phyloP scores from a whole-genome alignment of 345 rosid genomes.

The Aurinia saxatilis region DNA sequence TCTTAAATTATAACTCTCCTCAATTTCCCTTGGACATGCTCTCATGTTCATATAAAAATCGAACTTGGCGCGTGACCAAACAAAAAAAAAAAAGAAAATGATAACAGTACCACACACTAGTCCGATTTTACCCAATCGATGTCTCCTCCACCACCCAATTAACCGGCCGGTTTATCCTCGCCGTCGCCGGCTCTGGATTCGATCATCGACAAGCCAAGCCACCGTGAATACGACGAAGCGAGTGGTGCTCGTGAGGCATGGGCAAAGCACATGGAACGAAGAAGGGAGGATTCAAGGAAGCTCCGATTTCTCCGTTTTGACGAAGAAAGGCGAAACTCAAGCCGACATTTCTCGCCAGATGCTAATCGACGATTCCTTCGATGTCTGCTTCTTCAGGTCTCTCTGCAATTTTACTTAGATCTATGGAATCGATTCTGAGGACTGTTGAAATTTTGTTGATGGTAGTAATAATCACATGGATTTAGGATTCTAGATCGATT shows the following conservation, averaged over 20 bases:
- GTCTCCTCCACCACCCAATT: constrained; percentile 19
- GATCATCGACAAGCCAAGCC: constrained; percentile 38
- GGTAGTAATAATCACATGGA: not conserved
- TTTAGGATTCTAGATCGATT: not conserved
- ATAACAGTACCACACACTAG: constrained; percentile 30
- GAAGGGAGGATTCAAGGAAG: constrained; percentile 96
- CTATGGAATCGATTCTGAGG: no score
- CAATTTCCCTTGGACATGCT: no score
- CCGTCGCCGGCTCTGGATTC: constrained; percentile 17
- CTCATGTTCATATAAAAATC: not conserved
- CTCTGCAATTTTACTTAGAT: not conserved
- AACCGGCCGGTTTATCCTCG: not conserved
- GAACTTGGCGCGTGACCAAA: constrained; percentile 13
- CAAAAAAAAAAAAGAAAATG: constrained; percentile 22
- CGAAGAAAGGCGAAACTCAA: constrained; percentile 82
- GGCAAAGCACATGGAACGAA: constrained; percentile 95
- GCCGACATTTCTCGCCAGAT: constrained; percentile 87
- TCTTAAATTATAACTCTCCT: no score
- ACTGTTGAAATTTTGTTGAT: no score
- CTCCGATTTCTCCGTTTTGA: constrained; percentile 76
- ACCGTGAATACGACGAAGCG: constrained; percentile 50
- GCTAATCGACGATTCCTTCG: constrained; percentile 75
- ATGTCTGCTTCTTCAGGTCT: constrained; percentile 78
- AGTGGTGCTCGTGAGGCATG: constrained; percentile 88
- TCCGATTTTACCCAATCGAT: constrained; percentile 25